A percentile compares a stretch with the other conserved stretches of the same genome.
Evolutionary conservation across 2,329 filamentous ascomycete species (phyloP).

Genomic region (Colletotrichum graminicola): DNA sequence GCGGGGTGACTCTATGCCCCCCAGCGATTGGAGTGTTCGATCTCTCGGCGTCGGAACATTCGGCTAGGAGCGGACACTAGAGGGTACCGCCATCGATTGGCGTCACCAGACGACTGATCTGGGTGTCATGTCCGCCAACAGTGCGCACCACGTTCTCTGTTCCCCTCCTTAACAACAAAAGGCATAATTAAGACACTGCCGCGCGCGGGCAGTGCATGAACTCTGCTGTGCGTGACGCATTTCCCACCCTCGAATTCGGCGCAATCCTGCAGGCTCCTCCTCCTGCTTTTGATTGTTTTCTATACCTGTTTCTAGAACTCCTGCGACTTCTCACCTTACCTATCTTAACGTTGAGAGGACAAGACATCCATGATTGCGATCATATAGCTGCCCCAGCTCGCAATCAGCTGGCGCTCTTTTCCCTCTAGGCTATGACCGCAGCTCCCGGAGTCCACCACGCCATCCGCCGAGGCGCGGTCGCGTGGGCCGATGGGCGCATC

Average conservation of each 20-base stretch:
- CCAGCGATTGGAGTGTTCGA: conserved; percentile 14
- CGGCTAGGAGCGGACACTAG: conserved; percentile 40
- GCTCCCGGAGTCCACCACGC: conserved; percentile 36
- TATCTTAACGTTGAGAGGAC: neutral
- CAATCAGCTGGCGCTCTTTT: conserved; percentile 37
- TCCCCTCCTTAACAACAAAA: neutral
- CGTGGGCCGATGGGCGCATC: conserved; percentile 35
- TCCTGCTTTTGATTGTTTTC: conserved; percentile 1
- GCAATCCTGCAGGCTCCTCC: conserved; percentile 12
- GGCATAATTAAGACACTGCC: conserved; percentile 14
- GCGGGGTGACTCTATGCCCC: conserved; percentile 34
- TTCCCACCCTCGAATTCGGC: neutral
- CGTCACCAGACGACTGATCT: conserved; percentile 20
- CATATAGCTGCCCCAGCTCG: conserved; percentile 39
- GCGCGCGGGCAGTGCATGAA: conserved; percentile 9
- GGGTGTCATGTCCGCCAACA: conserved; percentile 27
- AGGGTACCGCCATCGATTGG: conserved; percentile 24
- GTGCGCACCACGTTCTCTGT: conserved; percentile 33
- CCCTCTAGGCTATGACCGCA: conserved; percentile 36
- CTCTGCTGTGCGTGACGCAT: conserved; percentile 18
- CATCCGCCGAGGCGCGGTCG: conserved; percentile 31
- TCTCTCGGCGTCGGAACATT: conserved; percentile 38
- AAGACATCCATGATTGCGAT: conserved; percentile 33
- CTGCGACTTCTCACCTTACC: neutral
- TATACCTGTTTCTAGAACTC: conserved; percentile 18